Conservation (phyloP, 768 basidiomycete species). For the Lentinula detonsa region DNA sequence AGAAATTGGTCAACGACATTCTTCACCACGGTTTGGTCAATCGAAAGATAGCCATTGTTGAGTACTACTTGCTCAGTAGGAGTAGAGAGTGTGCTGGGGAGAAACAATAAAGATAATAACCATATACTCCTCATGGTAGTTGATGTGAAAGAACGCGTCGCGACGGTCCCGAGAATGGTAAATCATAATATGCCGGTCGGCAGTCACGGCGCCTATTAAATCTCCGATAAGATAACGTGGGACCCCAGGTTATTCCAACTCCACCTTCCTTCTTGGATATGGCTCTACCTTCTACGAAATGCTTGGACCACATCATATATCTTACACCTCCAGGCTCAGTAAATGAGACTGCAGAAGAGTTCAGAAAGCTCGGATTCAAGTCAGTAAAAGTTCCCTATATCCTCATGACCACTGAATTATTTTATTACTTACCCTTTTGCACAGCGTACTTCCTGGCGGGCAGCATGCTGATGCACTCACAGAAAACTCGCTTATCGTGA, state of each 20-base stretch:
- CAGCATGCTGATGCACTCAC: conserved; percentile 59
- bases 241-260: too few species aligned
- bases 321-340: conserved; percentile 62
- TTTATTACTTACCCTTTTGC: background rate
- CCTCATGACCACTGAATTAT: background rate
- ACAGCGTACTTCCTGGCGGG: conserved; percentile 62
- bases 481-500: conserved; percentile 58
- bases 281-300: background rate
- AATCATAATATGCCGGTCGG: background rate
- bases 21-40: conserved; percentile 10
- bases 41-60: conserved; percentile 17
- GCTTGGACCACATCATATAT: conserved; percentile 66
- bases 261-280: background rate
- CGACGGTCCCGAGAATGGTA: background rate
- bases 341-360: conserved; percentile 41
- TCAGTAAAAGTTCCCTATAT: conserved; percentile 20
- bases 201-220: too few species aligned
- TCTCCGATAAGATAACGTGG: background rate
- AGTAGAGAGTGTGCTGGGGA: conserved; percentile 27
- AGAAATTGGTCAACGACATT: conserved; percentile 25
- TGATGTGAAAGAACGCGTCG: background rate
- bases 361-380: conserved; percentile 62
- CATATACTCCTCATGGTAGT: conserved; percentile 33
- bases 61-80: conserved; percentile 41
- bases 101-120: conserved; percentile 27